Evolutionary conservation across 2,329 filamentous ascomycete species (phyloP), one percentile per base, ranked within the genome.

Genomic region (Onygenales sp.): DNA sequence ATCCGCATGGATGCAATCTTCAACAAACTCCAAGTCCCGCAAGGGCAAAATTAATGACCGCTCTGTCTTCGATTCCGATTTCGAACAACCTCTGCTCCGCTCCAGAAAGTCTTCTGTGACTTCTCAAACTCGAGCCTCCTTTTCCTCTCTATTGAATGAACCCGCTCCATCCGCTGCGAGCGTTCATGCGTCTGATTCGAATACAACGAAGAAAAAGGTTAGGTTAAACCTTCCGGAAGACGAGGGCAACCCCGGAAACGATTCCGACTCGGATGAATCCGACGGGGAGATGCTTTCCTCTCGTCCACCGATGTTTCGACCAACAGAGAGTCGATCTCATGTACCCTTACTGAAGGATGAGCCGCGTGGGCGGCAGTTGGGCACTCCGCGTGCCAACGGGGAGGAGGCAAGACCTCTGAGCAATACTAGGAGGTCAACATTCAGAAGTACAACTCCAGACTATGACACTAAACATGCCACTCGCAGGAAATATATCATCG

Each of bases 401-500:
- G 57, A 61, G 49, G 61, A 59, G 42, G 61, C 65, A 55, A 56
- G 65, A 62, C 65, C 72, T 57, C 53, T 58, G 59, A 73, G 70
- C 61, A 70, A 69, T 56, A 68, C 75, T 43, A 77, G 82, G 53
- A 76, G 81, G 53, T 86, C 84, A 42, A 85, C 85, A 10, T 84
- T 95, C 72, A 83, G 86, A 63, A 90, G 88, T 65, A 79, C 82
- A 62, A 91, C 86, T 65, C 87, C 88, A n/a, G 79, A 83, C 55
- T 74, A 78, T 49, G 76, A 80, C 60, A 79, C 82, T 14, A 79
- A 80, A 58, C 72, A 78, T 56, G 85, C 84, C 43, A 90, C 88
- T 37, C 81, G 82, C 65, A 86, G 82, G 66, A 89, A 89, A 71
- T 97, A 98, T 71, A 85, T 87, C 27, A 88, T 92, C 66, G 92